Evolutionary conservation across 2,329 filamentous ascomycete species (phyloP), one percentile per base, ranked within the genome.

Genomic region (Neoascochyta sp.): DNA sequence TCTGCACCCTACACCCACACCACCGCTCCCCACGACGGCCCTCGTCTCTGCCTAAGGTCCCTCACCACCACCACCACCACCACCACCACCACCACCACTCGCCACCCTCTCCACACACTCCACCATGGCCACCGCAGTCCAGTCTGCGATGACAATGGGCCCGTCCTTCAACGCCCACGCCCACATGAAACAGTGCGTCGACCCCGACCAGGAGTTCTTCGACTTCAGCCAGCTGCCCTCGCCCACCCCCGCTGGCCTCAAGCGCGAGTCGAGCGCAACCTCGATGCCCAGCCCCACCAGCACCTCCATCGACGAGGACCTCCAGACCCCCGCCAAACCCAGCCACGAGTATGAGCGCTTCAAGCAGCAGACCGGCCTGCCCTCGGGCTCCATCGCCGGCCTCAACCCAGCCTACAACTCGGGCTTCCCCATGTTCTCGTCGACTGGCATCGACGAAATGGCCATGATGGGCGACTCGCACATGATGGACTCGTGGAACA

Each of bases 271-370:
- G 24, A 71, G 69, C 45, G 69, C 75, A 6, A 58, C 73, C 6
- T 65, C 74, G 4, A 72, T 75, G 29, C 66, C 74, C 23, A 68
- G 71, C 33, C 72, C 77, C 4, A 73, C 76, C n/a, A 66, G 63
- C 38, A 65, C 70, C 4, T 65, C 69, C 19, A 62, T 81, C 35
- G 66, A 70, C 32, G 60, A 65, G 30, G 60, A 64, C 30, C 75
- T 81, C 40, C 74, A 74, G 44, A 67, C 74, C 12, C 77, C 89
- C 55, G 80, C 79, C 26, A 86, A 80, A 19, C 90, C 92, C 7
- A 95, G 87, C 64, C 89, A 95, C 68, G 86, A 94, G 66, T 96
- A 96, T 71, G 86, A 88, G 54, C 80, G 86, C 57, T 93, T 95
- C 70, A 86, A 87, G 68, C 92, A 98, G 62, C 89, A 95, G 70